Percentiles rank a stretch among this genome's conserved stretches.
phyloP scores from a whole-genome alignment of 495 filamentous ascomycete species.

The Viridothelium virens region DNA sequence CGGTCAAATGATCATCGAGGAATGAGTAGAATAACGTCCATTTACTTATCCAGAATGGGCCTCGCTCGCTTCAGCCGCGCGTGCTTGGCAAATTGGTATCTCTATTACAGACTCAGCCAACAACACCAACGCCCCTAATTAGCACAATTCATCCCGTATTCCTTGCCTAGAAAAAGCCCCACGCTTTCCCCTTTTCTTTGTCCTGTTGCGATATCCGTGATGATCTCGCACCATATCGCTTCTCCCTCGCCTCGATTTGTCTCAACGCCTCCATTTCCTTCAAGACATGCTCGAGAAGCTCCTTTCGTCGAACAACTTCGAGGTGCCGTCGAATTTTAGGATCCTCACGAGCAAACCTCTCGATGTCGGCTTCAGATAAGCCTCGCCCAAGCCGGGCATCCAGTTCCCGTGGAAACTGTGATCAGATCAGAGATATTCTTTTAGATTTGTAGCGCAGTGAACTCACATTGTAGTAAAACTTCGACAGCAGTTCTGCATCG shows the following conservation, averaged over 20 bases:
- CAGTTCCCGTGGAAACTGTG: constrained; percentile 77
- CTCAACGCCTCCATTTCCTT: constrained; percentile 88
- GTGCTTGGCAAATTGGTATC: neutral
- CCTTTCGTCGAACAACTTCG: constrained; percentile 84
- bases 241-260: constrained; percentile 53
- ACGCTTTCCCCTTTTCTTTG: constrained; percentile 15
- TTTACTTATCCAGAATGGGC: neutral
- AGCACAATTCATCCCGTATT: neutral
- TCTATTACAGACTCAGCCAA: neutral
- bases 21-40: neutral
- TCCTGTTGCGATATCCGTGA: neutral
- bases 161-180: constrained; percentile 12
- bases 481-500: constrained; percentile 90
- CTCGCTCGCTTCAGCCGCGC: constrained; percentile 8
- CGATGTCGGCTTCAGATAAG: constrained; percentile 68
- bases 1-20: neutral
- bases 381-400: constrained; percentile 78
- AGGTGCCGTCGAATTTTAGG: constrained; percentile 79
- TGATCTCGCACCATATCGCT: constrained; percentile 14
- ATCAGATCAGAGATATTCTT: constrained; percentile 7
- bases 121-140: constrained; percentile 2
- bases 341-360: constrained; percentile 88
- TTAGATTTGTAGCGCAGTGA: neutral
- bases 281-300: constrained; percentile 82
- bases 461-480: constrained; percentile 79